Conservation (phyloP, 306 rosid species). For the Rosa multiflora region DNA sequence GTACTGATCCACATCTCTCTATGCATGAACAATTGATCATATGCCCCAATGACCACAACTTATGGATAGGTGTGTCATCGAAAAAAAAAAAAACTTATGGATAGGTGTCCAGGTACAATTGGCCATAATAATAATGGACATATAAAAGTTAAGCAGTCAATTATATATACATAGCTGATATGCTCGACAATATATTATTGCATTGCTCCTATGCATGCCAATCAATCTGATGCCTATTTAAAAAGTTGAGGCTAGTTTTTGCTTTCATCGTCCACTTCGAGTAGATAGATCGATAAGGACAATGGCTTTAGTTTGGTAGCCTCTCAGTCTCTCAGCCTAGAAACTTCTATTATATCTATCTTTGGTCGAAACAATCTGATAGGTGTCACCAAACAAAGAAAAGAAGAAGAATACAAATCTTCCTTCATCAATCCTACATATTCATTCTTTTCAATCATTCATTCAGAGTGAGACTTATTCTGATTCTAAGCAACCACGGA, state of each 20-base stretch:
- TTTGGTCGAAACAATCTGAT: neutral
- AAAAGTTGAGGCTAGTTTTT: neutral
- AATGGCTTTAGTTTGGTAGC: neutral
- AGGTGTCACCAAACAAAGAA: neutral
- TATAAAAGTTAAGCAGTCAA: neutral
- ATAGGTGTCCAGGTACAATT: neutral
- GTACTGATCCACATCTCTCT: neutral
- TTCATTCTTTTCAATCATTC: conserved; percentile 5
- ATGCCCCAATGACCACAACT: neutral
- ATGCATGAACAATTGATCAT: neutral
- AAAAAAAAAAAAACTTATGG: too few species aligned
- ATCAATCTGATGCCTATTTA: neutral
- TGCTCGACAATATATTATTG: neutral
- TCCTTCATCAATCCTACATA: neutral
- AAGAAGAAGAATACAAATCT: neutral
- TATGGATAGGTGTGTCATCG: neutral
- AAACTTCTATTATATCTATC: neutral
- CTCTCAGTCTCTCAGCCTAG: conserved; percentile 9
- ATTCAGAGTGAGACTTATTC: neutral
- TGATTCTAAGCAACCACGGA: neutral
- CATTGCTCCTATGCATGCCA: neutral
- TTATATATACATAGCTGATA: neutral
- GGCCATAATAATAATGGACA: neutral
- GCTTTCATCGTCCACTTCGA: neutral
- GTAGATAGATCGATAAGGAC: neutral